Base-by-base conservation (phyloP, 441 rosid species). In the Hura crepitans region DNA sequence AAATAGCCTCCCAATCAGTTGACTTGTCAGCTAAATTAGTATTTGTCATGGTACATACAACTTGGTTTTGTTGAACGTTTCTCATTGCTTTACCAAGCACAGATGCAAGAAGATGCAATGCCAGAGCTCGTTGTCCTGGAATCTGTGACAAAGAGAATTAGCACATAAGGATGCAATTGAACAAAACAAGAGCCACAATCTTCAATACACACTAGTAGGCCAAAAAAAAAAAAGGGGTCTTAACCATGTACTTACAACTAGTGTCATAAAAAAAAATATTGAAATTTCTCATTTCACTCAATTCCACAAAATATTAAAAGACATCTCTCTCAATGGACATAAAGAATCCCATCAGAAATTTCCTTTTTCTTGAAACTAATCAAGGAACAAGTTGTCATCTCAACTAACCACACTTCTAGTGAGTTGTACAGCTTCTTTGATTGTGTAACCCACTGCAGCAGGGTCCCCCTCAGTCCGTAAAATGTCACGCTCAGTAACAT, bases 381-480 rank as follows among this genome's bases (percentile, higher is more conserved):
- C n/a, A 47, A 42, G 10, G 17, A 57, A 27, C 55, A 30, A 62
- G 4, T 25, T 25, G 13, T 23, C 18, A 33, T 42, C 25, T 22
- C 73, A 74, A 83, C 96, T 78, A 27, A 94, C 97, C 83, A 78
- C 89, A 85, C 97, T 94, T 78, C 99, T 85, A 56, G 91, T 76
- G 30, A 92, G 96, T 14, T 86, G 80, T 58, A 90, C 84, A 15
- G 97, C 94, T 87, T 94, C 99, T 82, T 80, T 87, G 79, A 90
- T 87, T 7, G 99, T 85, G 81, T 94, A 92, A 46, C 99, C 99
- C 20, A 81, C 81, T 39, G 94, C 96, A 49, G 87, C 96, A 66
- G 99, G 99, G 73, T 94, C 97, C 23, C 99, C 99, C 58, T 90
- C 97, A 74, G 96, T 88, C 65, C 97, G 82, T 78, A 94, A 78